Base-by-base conservation (phyloP, 305 asterid species). In the Fraxinus latifolia region DNA sequence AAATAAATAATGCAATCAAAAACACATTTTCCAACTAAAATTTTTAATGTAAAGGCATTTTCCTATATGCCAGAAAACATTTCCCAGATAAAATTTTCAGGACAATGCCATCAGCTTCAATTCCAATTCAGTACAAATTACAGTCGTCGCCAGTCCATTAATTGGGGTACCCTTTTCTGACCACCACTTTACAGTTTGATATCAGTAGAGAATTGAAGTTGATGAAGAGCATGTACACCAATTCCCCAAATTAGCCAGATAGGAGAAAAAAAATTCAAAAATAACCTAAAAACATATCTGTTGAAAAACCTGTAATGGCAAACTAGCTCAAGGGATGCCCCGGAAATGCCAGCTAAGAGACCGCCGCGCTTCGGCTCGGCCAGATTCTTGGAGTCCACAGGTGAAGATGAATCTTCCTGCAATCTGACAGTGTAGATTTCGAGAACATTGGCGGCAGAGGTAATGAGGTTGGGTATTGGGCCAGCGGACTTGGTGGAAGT, bases 331-430 rank as follows among this genome's bases (percentile, higher is more conserved):
- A 94, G 96, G 29, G 92, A 88, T 67, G 93, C 94, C 2, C 94
- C 97, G 21, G 92, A 90, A 23, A 94, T 82, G 33, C 97, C 97
- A 14, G 93, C 97, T 87, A 95, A 83, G 39, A 91, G 83, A 4
- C 96, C 98, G 44, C 99, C 98, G 1, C 97, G 95, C 77, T 89
- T 95, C 23, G 94, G 87, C 88, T 91, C 97, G 5, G 80, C 77
- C 3, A 90, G 83, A 27, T 83, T 77, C 80, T 88, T 90, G 81
- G 89, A 79, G 77, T 88, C 92, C 67, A 77, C 67, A 39, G 89
- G 77, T 12, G 86, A 83, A 73, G 91, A 82, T 3, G 88, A 77
- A 55, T 89, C 97, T 55, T 94, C 95, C 84, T 86, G 91, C 89
- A 90, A 62, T 90, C 98, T 92, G 81, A 94, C 91, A 50, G 80